Conservation (phyloP, 495 filamentous ascomycete species). For the Cercophora sp. region DNA sequence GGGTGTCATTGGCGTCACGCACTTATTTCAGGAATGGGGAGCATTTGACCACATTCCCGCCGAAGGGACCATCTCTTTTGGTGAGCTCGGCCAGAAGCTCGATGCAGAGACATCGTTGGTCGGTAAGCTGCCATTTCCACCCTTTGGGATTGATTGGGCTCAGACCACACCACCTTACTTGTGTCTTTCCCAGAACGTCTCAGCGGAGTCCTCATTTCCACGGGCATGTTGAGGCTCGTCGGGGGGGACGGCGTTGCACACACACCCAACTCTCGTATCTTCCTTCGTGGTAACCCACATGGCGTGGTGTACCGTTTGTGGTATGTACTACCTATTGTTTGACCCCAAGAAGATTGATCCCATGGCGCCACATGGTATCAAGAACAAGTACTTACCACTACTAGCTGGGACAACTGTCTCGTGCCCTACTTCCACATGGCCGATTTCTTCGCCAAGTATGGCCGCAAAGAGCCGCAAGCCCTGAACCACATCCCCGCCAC, state of each 20-base stretch:
- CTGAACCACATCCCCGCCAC: slow-evolving; percentile 4
- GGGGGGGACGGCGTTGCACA: slow-evolving; percentile 7
- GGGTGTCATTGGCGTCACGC: not conserved
- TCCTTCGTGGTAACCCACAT: not conserved
- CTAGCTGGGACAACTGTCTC: slow-evolving; percentile 12
- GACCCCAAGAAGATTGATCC: too few relatives aligned
- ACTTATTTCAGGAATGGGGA: not conserved
- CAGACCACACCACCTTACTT: not conserved
- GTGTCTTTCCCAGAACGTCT: not conserved
- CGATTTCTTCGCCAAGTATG: slow-evolving; percentile 16
- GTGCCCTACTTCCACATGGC: not conserved
- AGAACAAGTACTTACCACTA: too few relatives aligned
- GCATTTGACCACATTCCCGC: not conserved
- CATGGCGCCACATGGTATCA: too few relatives aligned
- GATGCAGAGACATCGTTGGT: slow-evolving; percentile 1
- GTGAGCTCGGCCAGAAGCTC: not conserved
- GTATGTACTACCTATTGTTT: too few relatives aligned
- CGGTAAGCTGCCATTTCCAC: not conserved
- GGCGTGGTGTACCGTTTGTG: not conserved
- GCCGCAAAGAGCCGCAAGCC: slow-evolving; percentile 17
- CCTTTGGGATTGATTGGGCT: too few relatives aligned
- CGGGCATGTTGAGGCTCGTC: not conserved
- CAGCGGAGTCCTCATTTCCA: not conserved
- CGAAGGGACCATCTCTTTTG: not conserved
- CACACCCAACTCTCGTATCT: not conserved